Conservation (phyloP, 257 asterid species). For the Petunia secreta region DNA sequence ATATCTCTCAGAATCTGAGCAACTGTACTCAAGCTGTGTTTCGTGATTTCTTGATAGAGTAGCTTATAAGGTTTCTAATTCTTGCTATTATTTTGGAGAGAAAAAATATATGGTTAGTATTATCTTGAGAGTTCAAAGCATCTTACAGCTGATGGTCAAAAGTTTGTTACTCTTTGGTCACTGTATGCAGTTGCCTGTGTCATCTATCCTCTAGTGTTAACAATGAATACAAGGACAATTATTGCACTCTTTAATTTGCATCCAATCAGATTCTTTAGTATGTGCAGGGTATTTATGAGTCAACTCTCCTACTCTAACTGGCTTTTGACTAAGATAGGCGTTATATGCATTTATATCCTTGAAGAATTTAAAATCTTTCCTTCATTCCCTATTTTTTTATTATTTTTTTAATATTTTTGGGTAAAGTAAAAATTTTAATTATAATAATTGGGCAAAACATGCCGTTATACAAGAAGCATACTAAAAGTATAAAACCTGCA, state of each 20-base stretch:
- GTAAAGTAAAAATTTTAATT: too few species aligned
- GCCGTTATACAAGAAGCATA: too few species aligned
- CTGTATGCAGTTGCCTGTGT: neutral
- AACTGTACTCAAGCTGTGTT: neutral
- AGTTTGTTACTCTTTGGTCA: neutral
- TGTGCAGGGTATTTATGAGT: neutral
- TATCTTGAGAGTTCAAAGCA: neutral
- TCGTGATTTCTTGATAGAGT: neutral
- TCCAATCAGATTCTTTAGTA: neutral
- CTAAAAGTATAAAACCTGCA: too few species aligned
- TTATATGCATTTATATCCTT: neutral
- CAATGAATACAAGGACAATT: slow-evolving; percentile 12
- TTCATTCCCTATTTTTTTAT: neutral
- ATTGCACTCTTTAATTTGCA: neutral
- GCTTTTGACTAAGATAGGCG: neutral
- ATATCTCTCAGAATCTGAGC: neutral
- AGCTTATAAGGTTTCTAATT: neutral
- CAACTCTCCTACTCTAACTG: neutral
- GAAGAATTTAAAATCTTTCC: neutral
- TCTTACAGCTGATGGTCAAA: neutral
- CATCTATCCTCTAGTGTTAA: slow-evolving; percentile 5
- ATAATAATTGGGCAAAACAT: too few species aligned
- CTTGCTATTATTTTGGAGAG: neutral
- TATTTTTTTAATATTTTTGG: too few species aligned
- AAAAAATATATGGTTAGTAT: neutral